Evolutionary conservation across 768 basidiomycete genomes (phyloP).

Genomic region (Termitomyces sp.): DNA sequence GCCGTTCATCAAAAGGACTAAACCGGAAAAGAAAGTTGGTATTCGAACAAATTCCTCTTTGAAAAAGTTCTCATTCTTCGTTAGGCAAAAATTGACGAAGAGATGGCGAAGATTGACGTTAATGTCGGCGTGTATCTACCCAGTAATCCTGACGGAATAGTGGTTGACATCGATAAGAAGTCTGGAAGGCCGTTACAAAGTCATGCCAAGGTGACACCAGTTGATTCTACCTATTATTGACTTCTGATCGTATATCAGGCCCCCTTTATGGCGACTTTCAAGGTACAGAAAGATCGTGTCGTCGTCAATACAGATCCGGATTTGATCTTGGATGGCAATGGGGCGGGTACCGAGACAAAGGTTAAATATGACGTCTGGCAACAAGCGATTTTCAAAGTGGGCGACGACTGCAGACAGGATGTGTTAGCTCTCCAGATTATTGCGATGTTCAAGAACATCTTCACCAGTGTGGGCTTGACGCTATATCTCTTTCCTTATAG

Average conservation of each 20-base stretch:
- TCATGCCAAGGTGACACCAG: slow-evolving; percentile 81
- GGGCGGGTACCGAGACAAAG: slow-evolving; percentile 51
- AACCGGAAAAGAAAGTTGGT: slow-evolving; percentile 91
- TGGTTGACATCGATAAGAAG: slow-evolving; percentile 96
- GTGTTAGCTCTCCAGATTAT: slow-evolving; percentile 96
- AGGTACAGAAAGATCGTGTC: slow-evolving; percentile 84
- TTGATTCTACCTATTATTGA: not conserved
- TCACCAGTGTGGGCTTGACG: slow-evolving; percentile 81
- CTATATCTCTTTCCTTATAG: slow-evolving; percentile 95
- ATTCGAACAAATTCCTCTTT: not conserved
- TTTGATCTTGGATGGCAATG: slow-evolving; percentile 62
- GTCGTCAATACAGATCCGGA: slow-evolving; percentile 71
- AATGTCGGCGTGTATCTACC: slow-evolving; percentile 97
- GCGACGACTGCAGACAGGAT: slow-evolving; percentile 98
- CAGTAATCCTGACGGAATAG: slow-evolving; percentile 94
- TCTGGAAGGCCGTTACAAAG: slow-evolving; percentile 95
- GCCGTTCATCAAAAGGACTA: slow-evolving; percentile 92
- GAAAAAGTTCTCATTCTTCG: slow-evolving; percentile 3
- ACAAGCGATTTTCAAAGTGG: slow-evolving; percentile 99
- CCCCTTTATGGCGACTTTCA: slow-evolving; percentile 99
- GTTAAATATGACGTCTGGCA: slow-evolving; percentile 90
- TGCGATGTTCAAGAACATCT: slow-evolving; percentile 99
- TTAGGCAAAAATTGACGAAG: slow-evolving; percentile 97
- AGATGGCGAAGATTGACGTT: slow-evolving; percentile 94
- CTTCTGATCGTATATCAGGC: slow-evolving; percentile 50